These are phyloP conservation scores for Aspergillus texensis DNA, from an alignment of 2,329 filamentous ascomycete species.

Conservation along the genomic window DNA sequence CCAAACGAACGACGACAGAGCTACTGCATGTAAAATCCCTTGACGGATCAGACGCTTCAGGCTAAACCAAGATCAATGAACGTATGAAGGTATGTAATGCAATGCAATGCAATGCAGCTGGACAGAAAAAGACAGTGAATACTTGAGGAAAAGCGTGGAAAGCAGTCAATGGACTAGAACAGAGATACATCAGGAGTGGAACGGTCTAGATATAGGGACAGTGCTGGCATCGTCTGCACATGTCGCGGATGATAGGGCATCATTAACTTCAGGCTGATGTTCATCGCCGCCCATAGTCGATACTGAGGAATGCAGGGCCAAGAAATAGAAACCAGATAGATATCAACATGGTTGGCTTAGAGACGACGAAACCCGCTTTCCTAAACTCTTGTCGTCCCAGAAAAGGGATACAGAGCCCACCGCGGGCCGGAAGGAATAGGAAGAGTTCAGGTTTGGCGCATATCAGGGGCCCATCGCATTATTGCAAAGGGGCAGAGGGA, in stretches of 20 bases:
- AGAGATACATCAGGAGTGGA: slow-evolving; percentile 3
- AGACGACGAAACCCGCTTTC: slow-evolving; percentile 4
- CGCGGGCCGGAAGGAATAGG: slow-evolving; percentile 12
- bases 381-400: slow-evolving; percentile 12
- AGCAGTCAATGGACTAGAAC: slow-evolving; percentile 8
- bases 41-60: not conserved
- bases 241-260: slow-evolving; percentile 12
- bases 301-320: slow-evolving; percentile 9
- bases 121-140: slow-evolving; percentile 3
- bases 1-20: not conserved
- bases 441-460: slow-evolving; percentile 7
- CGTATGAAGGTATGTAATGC: slow-evolving; percentile 1
- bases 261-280: slow-evolving; percentile 9
- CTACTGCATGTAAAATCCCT: slow-evolving; percentile 7
- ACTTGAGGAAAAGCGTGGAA: not conserved
- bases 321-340: slow-evolving; percentile 7
- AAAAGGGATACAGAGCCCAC: slow-evolving; percentile 10
- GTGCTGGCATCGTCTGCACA: slow-evolving; percentile 9
- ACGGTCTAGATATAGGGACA: slow-evolving; percentile 10
- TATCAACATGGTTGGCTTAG: slow-evolving; percentile 17
- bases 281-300: slow-evolving; percentile 5
- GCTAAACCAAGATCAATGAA: not conserved
- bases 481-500: slow-evolving; percentile 11
- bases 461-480: slow-evolving; percentile 17
- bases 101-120: slow-evolving; percentile 6